Evolutionary conservation across 148 eudicot genomes (phyloP).

Genomic region (Rhododendron simsii): DNA sequence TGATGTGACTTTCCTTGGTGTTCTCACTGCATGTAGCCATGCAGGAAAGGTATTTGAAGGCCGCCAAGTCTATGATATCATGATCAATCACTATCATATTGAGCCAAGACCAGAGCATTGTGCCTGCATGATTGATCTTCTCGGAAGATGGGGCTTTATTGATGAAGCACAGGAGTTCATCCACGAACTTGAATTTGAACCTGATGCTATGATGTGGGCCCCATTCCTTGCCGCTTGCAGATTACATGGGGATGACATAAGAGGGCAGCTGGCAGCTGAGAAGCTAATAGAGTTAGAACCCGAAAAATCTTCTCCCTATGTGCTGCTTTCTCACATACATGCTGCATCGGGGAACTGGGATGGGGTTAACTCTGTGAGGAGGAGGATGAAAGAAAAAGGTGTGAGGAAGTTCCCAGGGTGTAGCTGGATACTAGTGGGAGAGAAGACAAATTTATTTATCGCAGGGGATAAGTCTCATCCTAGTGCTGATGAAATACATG

Average conservation of each 20-base stretch:
- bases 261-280: conserved; percentile 75
- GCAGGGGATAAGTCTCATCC: conserved; percentile 32
- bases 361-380: conserved; percentile 60
- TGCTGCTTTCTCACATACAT: conserved; percentile 67
- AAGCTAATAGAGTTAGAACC: conserved; percentile 74
- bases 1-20: conserved; percentile 85
- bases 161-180: conserved; percentile 71
- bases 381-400: conserved; percentile 63
- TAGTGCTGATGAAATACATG: conserved; percentile 21
- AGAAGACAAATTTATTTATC: conserved; percentile 30
- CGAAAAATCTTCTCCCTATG: conserved; percentile 64
- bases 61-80: conserved; percentile 49
- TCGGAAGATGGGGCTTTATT: conserved; percentile 81
- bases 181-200: conserved; percentile 44
- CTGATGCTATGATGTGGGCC: conserved; percentile 77
- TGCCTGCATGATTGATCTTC: conserved; percentile 90
- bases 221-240: conserved; percentile 78
- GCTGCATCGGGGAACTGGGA: conserved; percentile 85
- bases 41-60: conserved; percentile 77
- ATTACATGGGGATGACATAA: conserved; percentile 74
- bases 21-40: conserved; percentile 89
- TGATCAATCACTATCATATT: conserved; percentile 46
- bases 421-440: conserved; percentile 57
- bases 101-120: conserved; percentile 72
- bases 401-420: conserved; percentile 64